These are phyloP conservation scores for Annulohypoxylon nitens DNA, from an alignment of 495 filamentous ascomycete genomes.

Conservation along the genomic window DNA sequence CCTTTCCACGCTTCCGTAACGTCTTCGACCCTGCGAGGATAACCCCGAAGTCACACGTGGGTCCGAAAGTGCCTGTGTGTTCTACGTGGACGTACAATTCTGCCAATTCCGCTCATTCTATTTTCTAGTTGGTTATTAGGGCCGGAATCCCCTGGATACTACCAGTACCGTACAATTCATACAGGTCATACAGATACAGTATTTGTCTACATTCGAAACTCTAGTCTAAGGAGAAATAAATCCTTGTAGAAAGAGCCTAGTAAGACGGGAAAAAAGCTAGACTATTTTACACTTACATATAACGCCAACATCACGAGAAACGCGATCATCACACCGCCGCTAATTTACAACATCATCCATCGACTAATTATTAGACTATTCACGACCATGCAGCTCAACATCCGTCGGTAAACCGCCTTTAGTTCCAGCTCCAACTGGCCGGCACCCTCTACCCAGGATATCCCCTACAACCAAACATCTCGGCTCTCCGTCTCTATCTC, in stretches of 20 bases:
- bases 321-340: constrained; percentile 32
- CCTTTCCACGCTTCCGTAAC: constrained; percentile 41
- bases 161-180: constrained; percentile 22
- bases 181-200: constrained; percentile 8
- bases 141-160: constrained; percentile 37
- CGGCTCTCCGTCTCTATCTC: constrained; percentile 27
- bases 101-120: constrained; percentile 44
- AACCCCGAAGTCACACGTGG: constrained; percentile 45
- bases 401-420: constrained; percentile 51
- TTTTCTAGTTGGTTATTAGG: constrained; percentile 42
- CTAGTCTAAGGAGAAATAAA: constrained; percentile 19
- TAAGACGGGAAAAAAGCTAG: constrained; percentile 20
- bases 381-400: constrained; percentile 54
- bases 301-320: constrained; percentile 35
- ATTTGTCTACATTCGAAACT: constrained; percentile 32
- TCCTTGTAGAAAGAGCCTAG: constrained; percentile 26
- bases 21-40: constrained; percentile 37
- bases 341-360: constrained; percentile 34
- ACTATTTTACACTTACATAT: constrained; percentile 32
- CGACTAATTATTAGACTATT: constrained; percentile 35
- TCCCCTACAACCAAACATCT: constrained; percentile 42
- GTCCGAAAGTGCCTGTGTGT: constrained; percentile 37
- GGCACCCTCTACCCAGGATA: constrained; percentile 41
- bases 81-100: constrained; percentile 38
- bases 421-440: constrained; percentile 53